Percentiles rank a stretch among this genome's conserved stretches.
phyloP scores from a whole-genome alignment of 2,329 filamentous ascomycete genomes.

The Alternaria tenuissima region DNA sequence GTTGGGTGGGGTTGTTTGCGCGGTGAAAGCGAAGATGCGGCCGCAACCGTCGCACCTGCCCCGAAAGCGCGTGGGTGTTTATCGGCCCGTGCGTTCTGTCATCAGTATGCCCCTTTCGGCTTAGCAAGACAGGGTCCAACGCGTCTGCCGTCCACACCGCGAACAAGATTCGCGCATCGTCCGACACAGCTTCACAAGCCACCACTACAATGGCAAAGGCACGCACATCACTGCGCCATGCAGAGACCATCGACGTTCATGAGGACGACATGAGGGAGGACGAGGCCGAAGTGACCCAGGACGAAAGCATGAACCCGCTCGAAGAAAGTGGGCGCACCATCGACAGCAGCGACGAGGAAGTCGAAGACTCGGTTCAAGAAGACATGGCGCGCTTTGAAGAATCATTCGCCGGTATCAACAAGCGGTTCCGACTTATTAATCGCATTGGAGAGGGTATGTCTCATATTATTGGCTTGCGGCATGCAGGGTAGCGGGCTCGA shows the following conservation, averaged over 20 bases:
- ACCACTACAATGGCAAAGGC: conserved; percentile 43
- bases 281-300: conserved; percentile 52
- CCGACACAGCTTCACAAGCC: conserved; percentile 21
- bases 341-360: conserved; percentile 61
- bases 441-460: conserved; percentile 89
- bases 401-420: conserved; percentile 82
- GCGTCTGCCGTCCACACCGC: conserved; percentile 18
- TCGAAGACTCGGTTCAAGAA: conserved; percentile 75
- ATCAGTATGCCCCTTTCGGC: conserved; percentile 26
- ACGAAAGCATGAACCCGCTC: conserved; percentile 59
- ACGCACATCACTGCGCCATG: conserved; percentile 36
- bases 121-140: conserved; percentile 18
- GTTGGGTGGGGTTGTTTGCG: conserved; percentile 19
- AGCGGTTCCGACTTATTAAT: conserved; percentile 89
- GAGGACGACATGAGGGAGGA: conserved; percentile 46
- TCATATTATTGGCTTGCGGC: conserved; percentile 30
- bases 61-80: conserved; percentile 32
- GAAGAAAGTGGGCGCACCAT: conserved; percentile 61
- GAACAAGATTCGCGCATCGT: conserved; percentile 11
- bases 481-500: conserved; percentile 36
- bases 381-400: conserved; percentile 88
- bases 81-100: conserved; percentile 18
- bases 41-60: conserved; percentile 21
- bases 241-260: conserved; percentile 38
- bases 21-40: conserved; percentile 26